These are phyloP conservation scores for Chaetomium fimeti DNA, from an alignment of 495 filamentous ascomycete species.

Conservation along the genomic window DNA sequence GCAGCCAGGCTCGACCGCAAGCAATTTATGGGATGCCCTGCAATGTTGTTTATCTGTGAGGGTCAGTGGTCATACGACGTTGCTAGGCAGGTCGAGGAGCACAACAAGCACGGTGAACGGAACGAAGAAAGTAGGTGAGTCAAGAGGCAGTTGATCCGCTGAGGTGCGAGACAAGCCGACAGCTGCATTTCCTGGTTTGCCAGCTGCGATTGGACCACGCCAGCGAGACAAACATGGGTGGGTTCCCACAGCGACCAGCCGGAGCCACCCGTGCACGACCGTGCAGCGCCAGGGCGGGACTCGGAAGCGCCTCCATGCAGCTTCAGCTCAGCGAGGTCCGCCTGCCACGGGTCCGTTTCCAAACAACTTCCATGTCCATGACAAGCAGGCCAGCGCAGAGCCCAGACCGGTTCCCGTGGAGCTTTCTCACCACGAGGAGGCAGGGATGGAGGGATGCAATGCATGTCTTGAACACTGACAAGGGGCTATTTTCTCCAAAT, in stretches of 20 bases:
- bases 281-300: not conserved
- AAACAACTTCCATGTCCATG: too few relatives aligned
- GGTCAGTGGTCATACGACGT: conserved; percentile 13
- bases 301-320: conserved; percentile 9
- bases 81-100: conserved; percentile 19
- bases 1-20: conserved; percentile 3
- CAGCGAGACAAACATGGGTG: conserved; percentile 19
- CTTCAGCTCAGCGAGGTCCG: not conserved
- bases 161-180: conserved; percentile 8
- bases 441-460: not conserved
- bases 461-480: not conserved
- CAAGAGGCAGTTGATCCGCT: conserved; percentile 7
- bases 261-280: not conserved
- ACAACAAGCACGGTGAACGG: conserved; percentile 6
- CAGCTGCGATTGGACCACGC: conserved; percentile 24
- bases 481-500: not conserved
- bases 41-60: conserved; percentile 23
- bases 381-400: not conserved
- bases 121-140: conserved; percentile 8
- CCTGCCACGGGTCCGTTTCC: too few relatives aligned
- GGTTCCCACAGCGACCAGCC: conserved; percentile 27
- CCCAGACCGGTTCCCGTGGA: not conserved
- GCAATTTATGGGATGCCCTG: conserved; percentile 14
- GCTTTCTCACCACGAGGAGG: not conserved
- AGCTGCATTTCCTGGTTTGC: conserved; percentile 5